phyloP scores from a whole-genome alignment of 768 basidiomycete genomes.

The Tremella fuciformis region DNA sequence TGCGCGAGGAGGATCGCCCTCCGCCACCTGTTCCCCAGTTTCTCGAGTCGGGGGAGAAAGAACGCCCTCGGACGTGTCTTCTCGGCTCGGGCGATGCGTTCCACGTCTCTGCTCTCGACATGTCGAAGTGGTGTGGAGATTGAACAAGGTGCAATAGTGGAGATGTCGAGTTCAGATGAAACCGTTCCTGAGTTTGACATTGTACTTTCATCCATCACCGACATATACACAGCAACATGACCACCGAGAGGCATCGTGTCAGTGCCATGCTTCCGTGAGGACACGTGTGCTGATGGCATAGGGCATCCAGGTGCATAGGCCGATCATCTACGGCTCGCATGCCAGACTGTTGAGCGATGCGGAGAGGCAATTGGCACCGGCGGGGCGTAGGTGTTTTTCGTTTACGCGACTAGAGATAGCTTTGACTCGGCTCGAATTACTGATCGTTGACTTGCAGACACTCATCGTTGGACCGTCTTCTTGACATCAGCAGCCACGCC shows the following conservation, averaged over 20 bases:
- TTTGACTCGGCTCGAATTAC: neutral
- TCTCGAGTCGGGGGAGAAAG: conserved; percentile 26
- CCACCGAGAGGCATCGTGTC: neutral
- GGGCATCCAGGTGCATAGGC: conserved; percentile 71
- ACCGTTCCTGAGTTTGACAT: conserved; percentile 3
- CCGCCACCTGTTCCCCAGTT: conserved; percentile 31
- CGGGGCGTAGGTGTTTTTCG: conserved; percentile 36
- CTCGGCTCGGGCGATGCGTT: neutral
- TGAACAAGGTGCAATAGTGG: neutral
- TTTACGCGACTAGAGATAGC: no score
- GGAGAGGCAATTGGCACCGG: conserved; percentile 55
- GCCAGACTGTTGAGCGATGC: conserved; percentile 71
- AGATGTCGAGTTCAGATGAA: neutral
- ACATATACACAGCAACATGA: neutral
- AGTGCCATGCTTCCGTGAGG: neutral
- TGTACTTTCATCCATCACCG: neutral
- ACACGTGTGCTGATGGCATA: neutral
- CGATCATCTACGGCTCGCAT: conserved; percentile 93
- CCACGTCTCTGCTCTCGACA: neutral
- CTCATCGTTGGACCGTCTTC: conserved; percentile 95
- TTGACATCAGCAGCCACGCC: conserved; percentile 78
- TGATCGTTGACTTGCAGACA: conserved; percentile 51
- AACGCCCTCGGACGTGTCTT: conserved; percentile 14
- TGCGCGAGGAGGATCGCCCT: conserved; percentile 29
- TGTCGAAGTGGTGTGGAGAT: neutral